phyloP scores from a whole-genome alignment of 306 rosid species.

The Begonia loranthoides region DNA sequence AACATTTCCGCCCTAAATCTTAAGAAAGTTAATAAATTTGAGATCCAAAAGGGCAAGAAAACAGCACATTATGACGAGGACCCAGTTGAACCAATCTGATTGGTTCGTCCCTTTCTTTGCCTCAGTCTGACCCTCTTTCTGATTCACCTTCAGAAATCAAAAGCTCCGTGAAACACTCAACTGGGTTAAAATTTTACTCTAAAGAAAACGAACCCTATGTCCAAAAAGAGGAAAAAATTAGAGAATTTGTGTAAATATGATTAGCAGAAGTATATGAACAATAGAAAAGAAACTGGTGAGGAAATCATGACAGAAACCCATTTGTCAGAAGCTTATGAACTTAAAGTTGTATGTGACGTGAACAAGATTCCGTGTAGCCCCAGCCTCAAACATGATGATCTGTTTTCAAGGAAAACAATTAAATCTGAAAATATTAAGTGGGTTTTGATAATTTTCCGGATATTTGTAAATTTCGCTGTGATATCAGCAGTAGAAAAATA shows the following conservation, averaged over 20 bases:
- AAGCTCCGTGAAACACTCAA: too few relatives aligned
- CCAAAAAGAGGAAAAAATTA: too few relatives aligned
- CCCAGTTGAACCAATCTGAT: constrained; percentile 4
- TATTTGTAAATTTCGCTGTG: too few relatives aligned
- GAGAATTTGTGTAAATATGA: too few relatives aligned
- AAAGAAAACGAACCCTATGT: too few relatives aligned
- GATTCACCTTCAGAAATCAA: not conserved
- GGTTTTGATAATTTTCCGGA: too few relatives aligned
- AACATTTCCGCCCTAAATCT: constrained; percentile 34
- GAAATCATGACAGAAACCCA: constrained; percentile 9
- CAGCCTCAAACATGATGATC: constrained; percentile 5
- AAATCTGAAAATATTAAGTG: too few relatives aligned
- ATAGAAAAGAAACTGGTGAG: constrained; percentile 1
- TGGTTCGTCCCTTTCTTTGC: too few relatives aligned
- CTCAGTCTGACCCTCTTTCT: not conserved
- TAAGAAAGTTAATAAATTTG: constrained; percentile 26
- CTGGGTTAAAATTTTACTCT: too few relatives aligned
- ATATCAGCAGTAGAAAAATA: too few relatives aligned
- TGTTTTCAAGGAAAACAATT: constrained; percentile 3
- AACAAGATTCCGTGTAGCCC: constrained; percentile 14
- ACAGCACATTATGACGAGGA: constrained; percentile 25
- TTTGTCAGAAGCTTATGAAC: constrained; percentile 7
- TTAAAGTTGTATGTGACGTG: constrained; percentile 12
- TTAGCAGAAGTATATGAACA: not conserved
- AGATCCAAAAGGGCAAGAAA: constrained; percentile 23